Base-by-base conservation (phyloP, 495 filamentous ascomycete species). In the Penicillium lividum region DNA sequence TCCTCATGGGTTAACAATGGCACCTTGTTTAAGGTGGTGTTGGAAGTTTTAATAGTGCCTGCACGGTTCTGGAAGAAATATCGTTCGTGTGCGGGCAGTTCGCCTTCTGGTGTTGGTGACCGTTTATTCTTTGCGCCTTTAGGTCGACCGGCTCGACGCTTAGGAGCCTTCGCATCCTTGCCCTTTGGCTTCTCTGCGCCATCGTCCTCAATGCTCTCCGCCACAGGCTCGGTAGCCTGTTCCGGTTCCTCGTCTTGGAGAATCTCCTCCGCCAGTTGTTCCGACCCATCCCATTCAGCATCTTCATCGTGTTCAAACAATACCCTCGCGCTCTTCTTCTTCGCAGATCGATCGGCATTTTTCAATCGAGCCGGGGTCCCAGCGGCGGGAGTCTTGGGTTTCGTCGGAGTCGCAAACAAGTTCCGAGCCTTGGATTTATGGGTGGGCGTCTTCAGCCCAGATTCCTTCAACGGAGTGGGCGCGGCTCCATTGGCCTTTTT, bases 61-160 rank as follows among this genome's bases (percentile, higher is more conserved):
- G 90, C 85, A 34, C 89, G 86, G 70, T 97, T 97, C 63, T 97
- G 89, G 71, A 87, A 91, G 68, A 98, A 98, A 69, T 96, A 98
- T 51, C 86, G 87, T 68, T 98, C 94, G 60, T 96, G 89, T 0
- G 92, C 78, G 22, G 92, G 89, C 5, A 98, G 79, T 58, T 93
- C 83, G 29, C 82, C 80, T 36, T 90, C 89, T 5, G 93, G 90
- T 8, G 91, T 92, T 6, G 90, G 89, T 10, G 89, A 89, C 43
- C 83, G 86, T 67, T 89, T 89, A 56, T 85, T 83, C 64, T 77
- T 80, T 10, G 80, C 73, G 18, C 81, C 80, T 57, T 85, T 88
- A 15, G 78, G 84, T 69, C 80, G 78, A 65, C 82, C 86, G 61
- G 77, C 77, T 25, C 76, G 78, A 28, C 81, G 79, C 64, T 89